Conservation (phyloP, 371 early-diverging fungal genomes). For the Rhizopus sp. region DNA sequence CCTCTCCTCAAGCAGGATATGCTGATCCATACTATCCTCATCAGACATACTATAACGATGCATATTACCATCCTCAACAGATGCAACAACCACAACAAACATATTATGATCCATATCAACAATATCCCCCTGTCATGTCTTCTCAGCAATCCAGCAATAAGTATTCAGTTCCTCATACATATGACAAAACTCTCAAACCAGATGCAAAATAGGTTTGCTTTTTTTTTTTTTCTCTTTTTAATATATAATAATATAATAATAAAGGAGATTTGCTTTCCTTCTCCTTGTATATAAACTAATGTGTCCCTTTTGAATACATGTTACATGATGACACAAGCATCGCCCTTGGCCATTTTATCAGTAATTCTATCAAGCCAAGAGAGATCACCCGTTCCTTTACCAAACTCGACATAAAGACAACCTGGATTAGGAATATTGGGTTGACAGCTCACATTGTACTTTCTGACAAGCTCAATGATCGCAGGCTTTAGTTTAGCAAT, state of each 20-base stretch:
- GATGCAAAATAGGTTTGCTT: neutral
- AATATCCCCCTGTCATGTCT: neutral
- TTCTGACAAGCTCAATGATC: conserved; percentile 52
- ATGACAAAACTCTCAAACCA: conserved; percentile 6
- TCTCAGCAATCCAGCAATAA: neutral
- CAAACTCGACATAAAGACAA: conserved; percentile 61
- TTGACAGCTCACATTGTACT: conserved; percentile 55
- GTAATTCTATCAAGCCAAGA: conserved; percentile 46
- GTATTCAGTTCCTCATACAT: conserved; percentile 20
- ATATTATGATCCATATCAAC: neutral
- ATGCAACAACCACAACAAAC: conserved; percentile 5
- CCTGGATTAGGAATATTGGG: conserved; percentile 65
- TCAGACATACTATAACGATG: conserved; percentile 11
- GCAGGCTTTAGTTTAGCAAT: conserved; percentile 67
- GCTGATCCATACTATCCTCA: neutral
- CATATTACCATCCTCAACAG: conserved; percentile 12
- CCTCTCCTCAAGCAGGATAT: conserved; percentile 19
- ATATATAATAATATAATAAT: neutral
- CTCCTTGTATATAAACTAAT: neutral
- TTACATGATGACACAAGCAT: conserved; percentile 47
- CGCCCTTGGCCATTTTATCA: conserved; percentile 28
- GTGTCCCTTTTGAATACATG: neutral
- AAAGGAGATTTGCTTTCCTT: neutral
- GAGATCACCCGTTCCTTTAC: conserved; percentile 49
- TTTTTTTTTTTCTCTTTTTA: conserved; percentile 1